These are phyloP conservation scores for Rhizopogon vulgaris DNA, from an alignment of 768 basidiomycete genomes.

Conservation along the genomic window DNA sequence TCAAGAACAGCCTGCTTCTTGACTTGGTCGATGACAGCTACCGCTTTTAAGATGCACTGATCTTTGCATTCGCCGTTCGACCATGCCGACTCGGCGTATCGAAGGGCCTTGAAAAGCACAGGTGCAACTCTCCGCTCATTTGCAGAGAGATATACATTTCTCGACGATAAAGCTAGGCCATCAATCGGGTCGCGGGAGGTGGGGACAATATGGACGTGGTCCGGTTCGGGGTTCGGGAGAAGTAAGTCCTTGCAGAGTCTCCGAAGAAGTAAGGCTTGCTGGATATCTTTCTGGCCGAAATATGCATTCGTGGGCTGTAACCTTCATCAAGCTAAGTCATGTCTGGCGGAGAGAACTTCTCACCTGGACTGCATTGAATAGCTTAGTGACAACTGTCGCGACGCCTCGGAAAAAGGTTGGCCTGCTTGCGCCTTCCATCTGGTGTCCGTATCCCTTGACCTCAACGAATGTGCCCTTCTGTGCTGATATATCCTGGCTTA, in stretches of 20 bases:
- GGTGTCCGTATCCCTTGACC: conserved; percentile 83
- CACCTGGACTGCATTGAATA: conserved; percentile 90
- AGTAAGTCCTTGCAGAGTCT: conserved; percentile 76
- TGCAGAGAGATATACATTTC: conserved; percentile 75
- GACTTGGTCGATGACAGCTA: conserved; percentile 31
- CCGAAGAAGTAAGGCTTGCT: conserved; percentile 85
- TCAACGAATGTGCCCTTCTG: conserved; percentile 91
- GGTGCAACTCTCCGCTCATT: conserved; percentile 59
- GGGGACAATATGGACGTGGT: conserved; percentile 80
- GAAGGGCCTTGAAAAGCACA: conserved; percentile 64
- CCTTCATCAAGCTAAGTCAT: background rate
- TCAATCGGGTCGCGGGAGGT: conserved; percentile 65
- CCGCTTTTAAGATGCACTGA: conserved; percentile 41
- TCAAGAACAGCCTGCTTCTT: conserved; percentile 24
- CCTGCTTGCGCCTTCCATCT: conserved; percentile 87
- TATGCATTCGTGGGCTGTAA: conserved; percentile 83
- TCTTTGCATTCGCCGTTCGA: conserved; percentile 40
- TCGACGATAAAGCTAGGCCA: conserved; percentile 81
- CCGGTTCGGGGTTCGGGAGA: conserved; percentile 65
- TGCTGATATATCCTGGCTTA: conserved; percentile 62
- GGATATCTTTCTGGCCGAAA: conserved; percentile 98
- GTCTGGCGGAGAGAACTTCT: conserved; percentile 12
- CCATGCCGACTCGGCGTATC: conserved; percentile 53
- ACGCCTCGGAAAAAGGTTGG: conserved; percentile 95
- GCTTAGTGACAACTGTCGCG: conserved; percentile 89